These are phyloP conservation scores for Fomitopsis pinicola DNA, from an alignment of 1,284 basidiomycete species.

Conservation along the genomic window DNA sequence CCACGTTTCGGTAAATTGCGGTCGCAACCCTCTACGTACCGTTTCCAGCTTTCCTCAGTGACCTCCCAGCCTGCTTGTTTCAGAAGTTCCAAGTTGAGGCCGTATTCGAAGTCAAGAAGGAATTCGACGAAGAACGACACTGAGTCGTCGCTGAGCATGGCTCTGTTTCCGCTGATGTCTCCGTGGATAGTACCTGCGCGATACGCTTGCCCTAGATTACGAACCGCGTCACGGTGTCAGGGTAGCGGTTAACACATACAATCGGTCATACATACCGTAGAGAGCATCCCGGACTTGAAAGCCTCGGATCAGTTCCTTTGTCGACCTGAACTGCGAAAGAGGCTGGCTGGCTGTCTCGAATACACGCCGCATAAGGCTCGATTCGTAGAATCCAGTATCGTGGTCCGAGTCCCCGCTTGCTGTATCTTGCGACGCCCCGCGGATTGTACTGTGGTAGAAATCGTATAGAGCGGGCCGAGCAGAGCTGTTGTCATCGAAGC, in stretches of 20 bases:
- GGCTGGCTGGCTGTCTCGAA: too few species aligned
- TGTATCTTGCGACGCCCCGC: too few species aligned
- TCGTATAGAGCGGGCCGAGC: too few species aligned
- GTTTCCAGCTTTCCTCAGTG: neutral
- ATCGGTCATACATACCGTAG: neutral
- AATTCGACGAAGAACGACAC: neutral
- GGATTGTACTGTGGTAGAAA: too few species aligned
- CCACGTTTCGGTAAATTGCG: neutral
- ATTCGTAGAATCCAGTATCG: too few species aligned
- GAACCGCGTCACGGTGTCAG: neutral
- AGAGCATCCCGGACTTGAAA: slow-evolving; percentile 13
- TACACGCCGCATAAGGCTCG: too few species aligned
- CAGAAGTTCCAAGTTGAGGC: neutral
- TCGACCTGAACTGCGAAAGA: slow-evolving; percentile 4
- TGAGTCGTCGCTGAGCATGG: slow-evolving; percentile 4
- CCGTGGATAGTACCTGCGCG: slow-evolving; percentile 7
- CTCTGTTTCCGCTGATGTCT: slow-evolving; percentile 10
- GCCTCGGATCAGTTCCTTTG: slow-evolving; percentile 5
- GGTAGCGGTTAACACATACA: neutral
- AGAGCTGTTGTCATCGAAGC: too few species aligned
- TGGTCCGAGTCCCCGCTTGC: too few species aligned
- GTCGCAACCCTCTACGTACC: neutral
- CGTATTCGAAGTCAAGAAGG: slow-evolving; percentile 12
- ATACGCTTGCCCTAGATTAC: slow-evolving; percentile 2
- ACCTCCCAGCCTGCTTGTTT: neutral